Percentiles rank a stretch among this genome's conserved stretches.
These are phyloP conservation scores for Boletus rubescentipes DNA, from an alignment of 768 basidiomycete genomes.

Conservation along the genomic window DNA sequence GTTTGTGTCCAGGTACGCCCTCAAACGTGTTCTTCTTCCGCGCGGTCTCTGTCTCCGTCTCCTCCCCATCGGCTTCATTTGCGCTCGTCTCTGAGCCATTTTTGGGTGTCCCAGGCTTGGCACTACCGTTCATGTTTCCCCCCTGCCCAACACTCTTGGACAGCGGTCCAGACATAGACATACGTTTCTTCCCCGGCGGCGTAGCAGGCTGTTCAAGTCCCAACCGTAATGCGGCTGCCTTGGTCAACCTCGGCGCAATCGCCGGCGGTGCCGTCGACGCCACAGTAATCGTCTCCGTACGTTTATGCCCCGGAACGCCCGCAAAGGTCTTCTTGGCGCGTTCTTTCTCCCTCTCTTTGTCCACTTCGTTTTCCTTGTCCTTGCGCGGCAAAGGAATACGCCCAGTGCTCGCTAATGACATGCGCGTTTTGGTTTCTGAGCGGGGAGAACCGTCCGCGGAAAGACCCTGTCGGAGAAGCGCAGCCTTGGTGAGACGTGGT, in stretches of 20 bases:
- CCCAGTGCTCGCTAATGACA: conserved; percentile 35
- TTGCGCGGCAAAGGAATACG: conserved; percentile 30
- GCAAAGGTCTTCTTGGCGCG: conserved; percentile 62
- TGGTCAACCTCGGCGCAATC: conserved; percentile 74
- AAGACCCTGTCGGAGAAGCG: conserved; percentile 67
- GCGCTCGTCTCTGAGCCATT: conserved; percentile 18
- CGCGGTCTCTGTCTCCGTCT: conserved; percentile 25
- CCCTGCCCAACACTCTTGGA: conserved; percentile 8
- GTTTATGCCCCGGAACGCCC: conserved; percentile 83
- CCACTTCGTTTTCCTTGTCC: conserved; percentile 32
- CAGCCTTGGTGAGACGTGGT: conserved; percentile 74
- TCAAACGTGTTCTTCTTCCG: conserved; percentile 57
- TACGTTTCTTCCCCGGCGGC: conserved; percentile 39
- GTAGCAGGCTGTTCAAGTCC: conserved; percentile 47
- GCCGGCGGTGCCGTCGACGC: conserved; percentile 72
- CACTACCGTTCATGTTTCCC: conserved; percentile 2
- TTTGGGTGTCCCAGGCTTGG: conserved; percentile 1
- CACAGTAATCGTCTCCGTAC: conserved; percentile 62
- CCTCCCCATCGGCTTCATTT: conserved; percentile 30
- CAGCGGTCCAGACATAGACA: conserved; percentile 29
- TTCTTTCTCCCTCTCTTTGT: conserved; percentile 60
- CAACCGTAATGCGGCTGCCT: conserved; percentile 68
- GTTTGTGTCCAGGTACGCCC: conserved; percentile 83
- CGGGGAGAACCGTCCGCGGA: conserved; percentile 37
- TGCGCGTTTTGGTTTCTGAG: conserved; percentile 21